These are phyloP conservation scores for Boletus rubroflammeus DNA, from an alignment of 768 basidiomycete genomes.

Conservation along the genomic window DNA sequence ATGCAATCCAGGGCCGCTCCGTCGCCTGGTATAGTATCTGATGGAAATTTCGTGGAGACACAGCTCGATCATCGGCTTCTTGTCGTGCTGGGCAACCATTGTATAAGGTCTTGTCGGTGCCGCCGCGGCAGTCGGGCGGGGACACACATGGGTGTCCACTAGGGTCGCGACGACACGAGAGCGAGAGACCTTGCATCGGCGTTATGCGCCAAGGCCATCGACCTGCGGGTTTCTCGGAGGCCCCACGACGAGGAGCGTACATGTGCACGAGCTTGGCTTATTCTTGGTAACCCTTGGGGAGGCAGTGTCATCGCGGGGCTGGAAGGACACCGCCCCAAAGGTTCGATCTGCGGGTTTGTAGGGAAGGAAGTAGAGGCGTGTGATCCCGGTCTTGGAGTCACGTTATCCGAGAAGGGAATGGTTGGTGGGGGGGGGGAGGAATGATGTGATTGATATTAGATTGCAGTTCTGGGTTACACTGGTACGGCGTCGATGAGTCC, in stretches of 20 bases:
- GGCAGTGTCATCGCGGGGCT: slow-evolving; percentile 1
- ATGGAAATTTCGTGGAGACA: neutral
- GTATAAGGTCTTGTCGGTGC: neutral
- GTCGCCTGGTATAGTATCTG: neutral
- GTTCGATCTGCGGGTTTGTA: neutral
- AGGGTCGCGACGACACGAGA: neutral
- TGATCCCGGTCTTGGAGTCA: neutral
- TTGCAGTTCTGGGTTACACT: neutral
- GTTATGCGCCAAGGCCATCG: neutral
- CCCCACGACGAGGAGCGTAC: neutral
- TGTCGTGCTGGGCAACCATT: neutral
- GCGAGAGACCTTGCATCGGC: neutral
- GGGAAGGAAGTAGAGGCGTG: neutral
- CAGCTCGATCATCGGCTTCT: neutral
- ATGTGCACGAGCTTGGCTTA: neutral
- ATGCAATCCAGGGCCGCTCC: neutral
- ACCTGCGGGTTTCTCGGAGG: neutral
- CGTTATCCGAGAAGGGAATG: neutral
- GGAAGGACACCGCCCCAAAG: neutral
- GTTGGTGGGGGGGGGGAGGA: neutral
- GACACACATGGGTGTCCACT: neutral
- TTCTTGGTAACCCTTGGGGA: neutral
- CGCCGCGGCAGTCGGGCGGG: neutral
- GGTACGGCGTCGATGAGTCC: slow-evolving; percentile 3
- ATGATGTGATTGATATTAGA: slow-evolving; percentile 2